Evolutionary conservation across 176 grass and related monocot species (phyloP).

Genomic region (Cocos nucifera): DNA sequence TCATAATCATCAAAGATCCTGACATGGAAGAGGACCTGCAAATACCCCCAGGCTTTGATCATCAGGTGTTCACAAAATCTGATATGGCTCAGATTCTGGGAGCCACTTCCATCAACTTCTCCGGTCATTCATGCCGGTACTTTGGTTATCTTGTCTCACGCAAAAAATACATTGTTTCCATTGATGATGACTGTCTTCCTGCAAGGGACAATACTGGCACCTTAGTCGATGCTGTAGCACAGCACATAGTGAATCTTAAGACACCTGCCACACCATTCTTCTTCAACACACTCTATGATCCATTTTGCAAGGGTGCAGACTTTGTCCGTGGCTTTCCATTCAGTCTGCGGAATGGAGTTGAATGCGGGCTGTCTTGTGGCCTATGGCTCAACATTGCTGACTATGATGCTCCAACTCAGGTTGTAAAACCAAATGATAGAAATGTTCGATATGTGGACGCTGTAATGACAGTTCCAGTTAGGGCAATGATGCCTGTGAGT

Average conservation of each 20-base stretch:
- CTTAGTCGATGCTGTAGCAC: conserved; percentile 56
- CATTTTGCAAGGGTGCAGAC: conserved; percentile 65
- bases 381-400: conserved; percentile 82
- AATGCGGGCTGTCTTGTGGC: conserved; percentile 72
- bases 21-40: conserved; percentile 51
- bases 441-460: conserved; percentile 81
- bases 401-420: conserved; percentile 88
- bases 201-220: conserved; percentile 50
- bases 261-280: conserved; percentile 81
- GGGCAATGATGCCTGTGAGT: conserved; percentile 64
- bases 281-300: conserved; percentile 92
- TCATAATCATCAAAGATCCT: conserved; percentile 84
- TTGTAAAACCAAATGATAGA: conserved; percentile 61
- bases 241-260: conserved; percentile 70
- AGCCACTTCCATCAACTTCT: conserved; percentile 55
- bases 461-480: conserved; percentile 76
- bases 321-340: conserved; percentile 98
- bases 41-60: conserved; percentile 53
- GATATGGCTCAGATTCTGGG: conserved; percentile 36
- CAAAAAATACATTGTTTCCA: conserved; percentile 81
- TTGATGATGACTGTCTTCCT: conserved; percentile 79
- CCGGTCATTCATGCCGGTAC: conserved; percentile 64
- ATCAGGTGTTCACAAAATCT: conserved; percentile 55
- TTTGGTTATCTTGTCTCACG: conserved; percentile 78
- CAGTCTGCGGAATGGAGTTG: conserved; percentile 69